phyloP scores from a whole-genome alignment of 805 yeast species.

The Nakazawaea anatomiae region DNA sequence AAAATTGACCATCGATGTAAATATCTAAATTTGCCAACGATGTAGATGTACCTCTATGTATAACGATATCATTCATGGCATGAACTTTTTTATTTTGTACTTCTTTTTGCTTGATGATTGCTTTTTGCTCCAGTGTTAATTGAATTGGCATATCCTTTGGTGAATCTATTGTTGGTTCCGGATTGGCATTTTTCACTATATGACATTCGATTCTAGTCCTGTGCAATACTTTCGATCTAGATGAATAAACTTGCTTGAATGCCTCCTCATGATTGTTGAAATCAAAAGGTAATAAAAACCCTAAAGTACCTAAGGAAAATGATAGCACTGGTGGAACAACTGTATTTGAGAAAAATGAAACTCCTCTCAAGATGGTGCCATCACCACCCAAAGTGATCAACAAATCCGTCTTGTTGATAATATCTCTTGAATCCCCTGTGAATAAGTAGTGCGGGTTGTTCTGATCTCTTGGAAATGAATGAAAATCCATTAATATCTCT shows the following conservation, averaged over 20 bases:
- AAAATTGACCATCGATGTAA: constrained; percentile 74
- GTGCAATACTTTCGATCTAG: constrained; percentile 67
- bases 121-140: constrained; percentile 10
- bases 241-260: constrained; percentile 59
- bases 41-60: constrained; percentile 87
- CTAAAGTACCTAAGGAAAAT: constrained; percentile 86
- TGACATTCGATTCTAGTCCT: constrained; percentile 78
- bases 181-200: constrained; percentile 32
- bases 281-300: constrained; percentile 85
- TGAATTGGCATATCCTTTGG: constrained; percentile 6
- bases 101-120: constrained; percentile 4
- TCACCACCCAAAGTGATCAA: constrained; percentile 93
- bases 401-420: constrained; percentile 66
- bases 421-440: constrained; percentile 54
- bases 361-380: constrained; percentile 86
- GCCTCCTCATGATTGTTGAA: constrained; percentile 54
- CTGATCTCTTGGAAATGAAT: constrained; percentile 15
- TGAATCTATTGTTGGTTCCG: constrained; percentile 1
- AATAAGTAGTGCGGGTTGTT: constrained; percentile 36
- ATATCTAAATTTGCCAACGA: constrained; percentile 80
- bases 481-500: constrained; percentile 39
- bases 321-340: constrained; percentile 85
- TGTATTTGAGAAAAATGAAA: constrained; percentile 64
- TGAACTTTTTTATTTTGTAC: constrained; percentile 36
- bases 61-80: constrained; percentile 88